Evolutionary conservation across 2,329 filamentous ascomycete species (phyloP).

Genomic region (Meredithiella fracta): DNA sequence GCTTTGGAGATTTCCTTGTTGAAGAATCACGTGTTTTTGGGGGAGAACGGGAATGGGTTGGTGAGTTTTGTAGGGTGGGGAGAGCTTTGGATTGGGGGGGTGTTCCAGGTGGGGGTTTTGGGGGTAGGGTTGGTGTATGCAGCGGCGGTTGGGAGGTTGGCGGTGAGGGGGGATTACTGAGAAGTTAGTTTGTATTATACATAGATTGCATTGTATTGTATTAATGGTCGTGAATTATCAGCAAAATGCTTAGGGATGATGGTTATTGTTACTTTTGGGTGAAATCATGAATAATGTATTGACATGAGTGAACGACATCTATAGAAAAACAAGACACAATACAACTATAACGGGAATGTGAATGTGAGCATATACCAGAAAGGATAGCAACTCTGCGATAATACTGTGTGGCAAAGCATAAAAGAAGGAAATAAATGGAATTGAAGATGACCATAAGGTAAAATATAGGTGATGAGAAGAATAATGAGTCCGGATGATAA

Average conservation of each 20-base stretch:
- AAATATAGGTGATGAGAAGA: neutral
- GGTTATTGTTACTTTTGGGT: too few species aligned
- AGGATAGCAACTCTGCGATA: too few species aligned
- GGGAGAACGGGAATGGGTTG: slow-evolving; percentile 17
- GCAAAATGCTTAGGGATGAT: too few species aligned
- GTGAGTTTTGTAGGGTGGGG: slow-evolving; percentile 5
- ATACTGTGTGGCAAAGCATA: neutral
- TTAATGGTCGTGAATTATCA: too few species aligned
- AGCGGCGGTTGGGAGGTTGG: neutral
- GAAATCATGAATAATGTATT: neutral
- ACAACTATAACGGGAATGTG: neutral
- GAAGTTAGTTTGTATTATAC: neutral
- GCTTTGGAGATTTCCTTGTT: slow-evolving; percentile 44
- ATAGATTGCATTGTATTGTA: too few species aligned
- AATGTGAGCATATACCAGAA: slow-evolving; percentile 1
- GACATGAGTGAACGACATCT: neutral
- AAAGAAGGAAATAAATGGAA: neutral
- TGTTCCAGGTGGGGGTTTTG: neutral
- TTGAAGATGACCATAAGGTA: neutral
- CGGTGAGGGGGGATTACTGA: neutral
- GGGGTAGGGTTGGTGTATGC: slow-evolving; percentile 1
- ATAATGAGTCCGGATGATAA: neutral
- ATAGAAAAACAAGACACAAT: too few species aligned
- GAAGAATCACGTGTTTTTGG: slow-evolving; percentile 46
- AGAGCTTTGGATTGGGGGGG: neutral